Evolutionary conservation across 2,329 filamentous ascomycete species (phyloP).

Genomic region (Diaporthe sp.): DNA sequence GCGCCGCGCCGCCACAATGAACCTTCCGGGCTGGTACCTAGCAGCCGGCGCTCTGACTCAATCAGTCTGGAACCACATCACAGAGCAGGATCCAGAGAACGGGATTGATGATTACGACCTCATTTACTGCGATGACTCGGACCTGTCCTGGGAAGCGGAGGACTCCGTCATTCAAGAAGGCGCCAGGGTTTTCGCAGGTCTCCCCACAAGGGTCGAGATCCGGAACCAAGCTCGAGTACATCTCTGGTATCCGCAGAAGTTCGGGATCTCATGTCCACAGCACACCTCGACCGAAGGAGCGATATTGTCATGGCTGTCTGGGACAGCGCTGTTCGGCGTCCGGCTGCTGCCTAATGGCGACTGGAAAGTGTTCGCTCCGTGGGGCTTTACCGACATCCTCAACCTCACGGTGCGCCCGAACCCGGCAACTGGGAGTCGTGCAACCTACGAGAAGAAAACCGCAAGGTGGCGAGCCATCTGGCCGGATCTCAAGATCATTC

Average conservation of each 20-base stretch:
- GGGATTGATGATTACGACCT: constrained; percentile 56
- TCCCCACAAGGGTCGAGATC: constrained; percentile 52
- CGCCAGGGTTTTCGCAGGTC: constrained; percentile 48
- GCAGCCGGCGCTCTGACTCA: constrained; percentile 54
- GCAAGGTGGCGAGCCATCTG: constrained; percentile 50
- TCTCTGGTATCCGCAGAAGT: constrained; percentile 53
- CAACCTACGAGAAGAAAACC: constrained; percentile 50
- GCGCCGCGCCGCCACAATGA: constrained; percentile 36
- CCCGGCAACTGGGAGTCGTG: constrained; percentile 45
- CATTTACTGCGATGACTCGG: constrained; percentile 51
- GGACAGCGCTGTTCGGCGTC: constrained; percentile 52
- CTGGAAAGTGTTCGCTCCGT: constrained; percentile 54
- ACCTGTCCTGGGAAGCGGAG: constrained; percentile 54
- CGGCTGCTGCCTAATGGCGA: constrained; percentile 44
- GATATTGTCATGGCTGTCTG: constrained; percentile 53
- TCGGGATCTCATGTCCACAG: constrained; percentile 48
- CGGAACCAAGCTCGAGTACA: constrained; percentile 56
- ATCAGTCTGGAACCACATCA: constrained; percentile 54
- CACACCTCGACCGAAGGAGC: constrained; percentile 50
- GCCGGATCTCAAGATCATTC: constrained; percentile 46
- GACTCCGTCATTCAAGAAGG: constrained; percentile 51
- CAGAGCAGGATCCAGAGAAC: constrained; percentile 46
- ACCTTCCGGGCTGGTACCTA: constrained; percentile 43
- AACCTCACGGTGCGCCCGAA: constrained; percentile 52
- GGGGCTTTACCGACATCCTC: constrained; percentile 53